phyloP scores from a whole-genome alignment of 2,329 filamentous ascomycete species.

The Coniochaeta prunicola region DNA sequence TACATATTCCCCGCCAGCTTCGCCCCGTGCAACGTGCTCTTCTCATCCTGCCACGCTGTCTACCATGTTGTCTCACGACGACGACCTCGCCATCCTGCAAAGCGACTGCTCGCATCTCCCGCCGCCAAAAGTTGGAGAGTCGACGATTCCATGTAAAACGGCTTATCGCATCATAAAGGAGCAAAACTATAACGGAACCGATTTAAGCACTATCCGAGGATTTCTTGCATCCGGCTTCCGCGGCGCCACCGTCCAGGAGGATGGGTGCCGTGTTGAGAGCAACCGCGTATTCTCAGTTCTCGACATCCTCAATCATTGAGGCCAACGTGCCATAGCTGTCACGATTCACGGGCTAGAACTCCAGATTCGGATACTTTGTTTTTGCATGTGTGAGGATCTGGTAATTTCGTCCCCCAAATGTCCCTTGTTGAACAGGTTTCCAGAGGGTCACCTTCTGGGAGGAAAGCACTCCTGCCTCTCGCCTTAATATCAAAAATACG shows the following conservation, averaged over 20 bases:
- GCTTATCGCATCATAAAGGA: constrained; percentile 24
- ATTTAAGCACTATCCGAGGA: constrained; percentile 5
- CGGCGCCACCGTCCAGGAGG: constrained; percentile 2
- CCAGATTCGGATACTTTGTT: no score
- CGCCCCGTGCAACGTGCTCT: neutral
- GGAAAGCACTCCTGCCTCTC: no score
- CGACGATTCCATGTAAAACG: constrained; percentile 22
- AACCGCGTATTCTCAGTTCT: constrained; percentile 8
- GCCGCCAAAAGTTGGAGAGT: constrained; percentile 10
- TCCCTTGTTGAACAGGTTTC: no score
- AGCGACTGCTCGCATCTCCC: neutral
- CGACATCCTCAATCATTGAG: constrained; percentile 6
- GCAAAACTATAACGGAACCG: constrained; percentile 21
- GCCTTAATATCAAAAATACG: no score
- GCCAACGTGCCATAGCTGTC: no score
- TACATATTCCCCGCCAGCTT: neutral
- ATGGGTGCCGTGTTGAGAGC: constrained; percentile 9
- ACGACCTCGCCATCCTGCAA: neutral
- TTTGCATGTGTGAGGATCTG: no score
- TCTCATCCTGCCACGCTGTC: neutral
- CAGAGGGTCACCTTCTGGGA: no score
- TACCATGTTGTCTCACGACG: neutral
- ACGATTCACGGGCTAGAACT: no score
- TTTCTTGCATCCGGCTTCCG: constrained; percentile 9
- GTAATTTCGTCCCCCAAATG: no score